These are phyloP conservation scores for Metschnikowia henanensis DNA, from an alignment of 805 yeast species.

Conservation along the genomic window DNA sequence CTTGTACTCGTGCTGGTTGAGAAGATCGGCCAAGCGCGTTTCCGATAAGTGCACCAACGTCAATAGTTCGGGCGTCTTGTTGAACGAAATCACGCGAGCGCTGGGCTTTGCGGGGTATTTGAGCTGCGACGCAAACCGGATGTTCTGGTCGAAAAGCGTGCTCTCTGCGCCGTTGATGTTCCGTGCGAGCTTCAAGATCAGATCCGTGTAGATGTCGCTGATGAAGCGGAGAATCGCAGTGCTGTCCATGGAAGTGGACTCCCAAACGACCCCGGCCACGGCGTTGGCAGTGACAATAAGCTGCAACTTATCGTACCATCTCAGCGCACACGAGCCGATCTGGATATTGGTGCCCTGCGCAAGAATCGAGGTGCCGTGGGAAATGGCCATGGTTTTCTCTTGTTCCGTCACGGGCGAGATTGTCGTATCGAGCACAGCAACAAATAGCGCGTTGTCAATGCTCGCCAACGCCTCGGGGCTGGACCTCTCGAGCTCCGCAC, in stretches of 20 bases:
- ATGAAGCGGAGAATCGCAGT: conserved; percentile 57
- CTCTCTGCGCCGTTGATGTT: conserved; percentile 58
- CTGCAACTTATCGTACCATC: conserved; percentile 62
- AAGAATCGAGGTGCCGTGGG: conserved; percentile 51
- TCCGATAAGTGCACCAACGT: conserved; percentile 55
- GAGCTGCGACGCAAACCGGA: conserved; percentile 39
- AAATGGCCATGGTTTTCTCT: conserved; percentile 48
- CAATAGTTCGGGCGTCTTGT: conserved; percentile 45
- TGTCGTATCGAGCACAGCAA: conserved; percentile 47
- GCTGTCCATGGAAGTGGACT: conserved; percentile 56
- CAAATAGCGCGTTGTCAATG: conserved; percentile 53
- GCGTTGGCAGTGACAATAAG: conserved; percentile 53
- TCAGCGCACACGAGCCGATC: conserved; percentile 55
- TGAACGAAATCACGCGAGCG: conserved; percentile 30
- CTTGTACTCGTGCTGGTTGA: conserved; percentile 56
- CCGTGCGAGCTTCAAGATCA: conserved; percentile 54
- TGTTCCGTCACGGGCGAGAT: conserved; percentile 47
- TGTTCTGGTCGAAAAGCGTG: conserved; percentile 45
- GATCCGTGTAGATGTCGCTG: conserved; percentile 58
- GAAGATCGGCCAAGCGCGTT: conserved; percentile 56
- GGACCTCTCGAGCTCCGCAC: conserved; percentile 40
- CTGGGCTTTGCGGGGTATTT: conserved; percentile 38
- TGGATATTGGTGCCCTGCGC: conserved; percentile 47
- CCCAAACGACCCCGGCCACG: conserved; percentile 61
- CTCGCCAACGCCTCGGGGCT: conserved; percentile 35